Percentiles rank a stretch among this genome's conserved stretches.
Evolutionary conservation across 306 rosid species (phyloP).

Genomic region (Cucumis hystrix): DNA sequence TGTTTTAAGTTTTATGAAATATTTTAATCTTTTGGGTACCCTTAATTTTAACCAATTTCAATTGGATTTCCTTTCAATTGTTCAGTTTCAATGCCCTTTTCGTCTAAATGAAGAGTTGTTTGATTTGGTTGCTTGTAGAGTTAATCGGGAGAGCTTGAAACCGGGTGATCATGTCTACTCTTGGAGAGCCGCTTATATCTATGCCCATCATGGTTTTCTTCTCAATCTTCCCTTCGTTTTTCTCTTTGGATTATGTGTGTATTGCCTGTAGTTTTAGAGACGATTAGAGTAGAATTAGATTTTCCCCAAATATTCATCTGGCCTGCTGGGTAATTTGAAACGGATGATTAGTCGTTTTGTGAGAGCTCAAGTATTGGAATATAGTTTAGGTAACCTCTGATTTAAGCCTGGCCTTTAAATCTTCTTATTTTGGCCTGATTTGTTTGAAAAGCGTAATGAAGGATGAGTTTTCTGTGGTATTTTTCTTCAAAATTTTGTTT

Average conservation of each 20-base stretch:
- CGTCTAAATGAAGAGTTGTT: background rate
- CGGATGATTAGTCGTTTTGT: too few relatives aligned
- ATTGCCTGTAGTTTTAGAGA: background rate
- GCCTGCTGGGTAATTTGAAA: too few relatives aligned
- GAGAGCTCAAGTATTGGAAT: too few relatives aligned
- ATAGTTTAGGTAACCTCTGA: background rate
- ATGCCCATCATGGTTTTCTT: constrained; percentile 75
- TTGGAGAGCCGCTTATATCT: constrained; percentile 76
- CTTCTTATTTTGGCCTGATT: background rate
- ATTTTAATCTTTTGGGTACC: background rate
- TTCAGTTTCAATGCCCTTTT: background rate
- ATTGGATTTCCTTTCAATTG: background rate
- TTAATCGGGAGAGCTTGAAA: constrained; percentile 40
- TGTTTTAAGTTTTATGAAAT: background rate
- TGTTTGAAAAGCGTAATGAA: background rate
- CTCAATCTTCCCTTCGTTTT: background rate
- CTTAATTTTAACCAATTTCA: background rate
- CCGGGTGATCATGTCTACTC: constrained; percentile 91
- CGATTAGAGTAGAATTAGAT: background rate
- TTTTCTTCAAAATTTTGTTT: background rate
- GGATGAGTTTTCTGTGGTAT: background rate
- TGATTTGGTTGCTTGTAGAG: constrained; percentile 26
- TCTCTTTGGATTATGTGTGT: background rate
- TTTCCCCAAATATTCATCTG: background rate
- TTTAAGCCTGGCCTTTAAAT: background rate